Base-by-base conservation (phyloP, 208 protist genomes). In the Leishmania guyanensis region DNA sequence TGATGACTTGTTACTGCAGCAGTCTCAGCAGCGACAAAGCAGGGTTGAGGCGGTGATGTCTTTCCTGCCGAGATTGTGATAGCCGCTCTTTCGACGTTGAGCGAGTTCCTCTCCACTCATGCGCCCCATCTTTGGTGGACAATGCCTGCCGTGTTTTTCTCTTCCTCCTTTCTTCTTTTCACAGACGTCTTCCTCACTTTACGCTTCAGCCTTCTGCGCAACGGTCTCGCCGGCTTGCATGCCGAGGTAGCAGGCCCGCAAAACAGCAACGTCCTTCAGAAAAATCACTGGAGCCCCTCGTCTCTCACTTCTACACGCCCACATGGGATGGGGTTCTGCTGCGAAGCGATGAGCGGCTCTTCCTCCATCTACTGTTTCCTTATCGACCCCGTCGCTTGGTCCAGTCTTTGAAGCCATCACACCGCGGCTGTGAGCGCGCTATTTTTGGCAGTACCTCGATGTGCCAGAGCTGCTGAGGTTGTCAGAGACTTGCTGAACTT, bases 11-110 rank as follows among this genome's bases (percentile, higher is more conserved):
- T 17, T 17, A 48, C 26, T n/a, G 69, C 43, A 46, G 39, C 17
- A 50, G 36, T 6, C 43, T 46, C 39, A 69, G 33, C 29, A 12
- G 64, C 12, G 43, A 6, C 64, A 43, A 43, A 70, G 62, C 8
- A 29, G 29, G 3, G 36, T 39, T 69, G 26, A 68, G 46, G 64
- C 64, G 8, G 33, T 6, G 16, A 9, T 64, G 20, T 5, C 73
- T 56, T 78, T 64, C 56, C 5, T 79, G 3, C 8, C 1, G 33
- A 16, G 39, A 5, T 71, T 26, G 33, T 50, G 51, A 46, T 68
- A 26, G 75, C 60, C 72, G 51, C 64, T 69, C 54, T 36, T 84
- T 83, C 84, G 80, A 71, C 83, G 75, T 69, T 84, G 60, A 76
- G 56, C 82, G 69, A 33, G n/a, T 33, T 33, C 36, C 76, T 0